These are phyloP conservation scores for Aechmea fasciata DNA, from an alignment of 176 grass and related monocot species.

Conservation along the genomic window DNA sequence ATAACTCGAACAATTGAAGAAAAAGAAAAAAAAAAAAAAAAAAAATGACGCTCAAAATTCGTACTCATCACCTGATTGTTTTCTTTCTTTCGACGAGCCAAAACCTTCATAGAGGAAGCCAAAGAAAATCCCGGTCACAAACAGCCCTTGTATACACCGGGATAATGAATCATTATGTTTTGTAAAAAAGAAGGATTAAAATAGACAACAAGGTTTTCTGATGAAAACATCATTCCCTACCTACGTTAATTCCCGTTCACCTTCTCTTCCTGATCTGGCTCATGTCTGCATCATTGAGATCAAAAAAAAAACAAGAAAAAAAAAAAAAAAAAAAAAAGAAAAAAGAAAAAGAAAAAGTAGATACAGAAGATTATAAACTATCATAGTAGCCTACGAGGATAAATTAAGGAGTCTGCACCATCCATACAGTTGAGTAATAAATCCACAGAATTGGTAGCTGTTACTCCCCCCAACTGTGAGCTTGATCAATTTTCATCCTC, in stretches of 20 bases:
- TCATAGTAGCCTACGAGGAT: not conserved
- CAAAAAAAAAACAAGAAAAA: not conserved
- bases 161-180: not conserved
- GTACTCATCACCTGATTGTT: too few relatives aligned
- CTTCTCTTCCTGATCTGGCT: not conserved
- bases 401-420: not conserved
- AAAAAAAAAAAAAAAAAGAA: not conserved
- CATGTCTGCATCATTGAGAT: not conserved
- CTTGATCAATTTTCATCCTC: conserved; percentile 46
- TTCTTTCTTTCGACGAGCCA: not conserved
- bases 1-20: too few relatives aligned
- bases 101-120: not conserved
- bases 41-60: too few relatives aligned
- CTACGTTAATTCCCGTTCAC: not conserved
- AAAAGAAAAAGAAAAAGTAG: not conserved
- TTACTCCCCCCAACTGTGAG: not conserved
- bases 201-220: not conserved
- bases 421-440: not conserved
- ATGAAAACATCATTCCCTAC: not conserved
- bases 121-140: not conserved
- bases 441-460: not conserved
- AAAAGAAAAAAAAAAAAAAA: too few relatives aligned
- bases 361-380: not conserved
- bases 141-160: not conserved
- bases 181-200: not conserved